Evolutionary conservation across 306 rosid species (phyloP).

Genomic region (Glycyrrhiza uralensis): DNA sequence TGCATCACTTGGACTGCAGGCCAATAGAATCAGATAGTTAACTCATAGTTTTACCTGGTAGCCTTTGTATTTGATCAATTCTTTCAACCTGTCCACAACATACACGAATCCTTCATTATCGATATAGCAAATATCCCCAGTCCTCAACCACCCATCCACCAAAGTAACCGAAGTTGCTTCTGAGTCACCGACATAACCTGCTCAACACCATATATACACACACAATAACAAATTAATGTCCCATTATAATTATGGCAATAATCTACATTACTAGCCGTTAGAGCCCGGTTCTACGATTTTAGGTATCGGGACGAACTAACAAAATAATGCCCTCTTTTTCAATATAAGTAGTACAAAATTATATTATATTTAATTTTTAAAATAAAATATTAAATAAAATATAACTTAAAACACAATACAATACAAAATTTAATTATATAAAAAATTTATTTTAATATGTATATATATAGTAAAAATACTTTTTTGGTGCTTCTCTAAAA

Average conservation of each 20-base stretch:
- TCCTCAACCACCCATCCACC: conserved; percentile 53
- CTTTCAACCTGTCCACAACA: conserved; percentile 58
- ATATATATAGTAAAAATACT: too few species aligned
- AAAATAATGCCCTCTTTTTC: too few species aligned
- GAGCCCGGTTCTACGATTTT: too few species aligned
- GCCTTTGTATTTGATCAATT: conserved; percentile 61
- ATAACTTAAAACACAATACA: too few species aligned
- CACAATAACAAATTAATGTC: background rate
- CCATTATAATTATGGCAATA: background rate
- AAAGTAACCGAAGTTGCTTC: conserved; percentile 39
- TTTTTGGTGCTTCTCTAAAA: too few species aligned
- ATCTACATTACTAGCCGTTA: background rate
- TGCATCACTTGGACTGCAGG: background rate
- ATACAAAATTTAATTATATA: too few species aligned
- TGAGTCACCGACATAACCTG: conserved; percentile 48
- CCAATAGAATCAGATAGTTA: background rate
- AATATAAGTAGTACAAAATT: too few species aligned
- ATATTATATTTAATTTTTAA: too few species aligned
- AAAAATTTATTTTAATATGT: too few species aligned
- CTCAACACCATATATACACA: background rate
- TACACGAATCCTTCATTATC: conserved; percentile 50
- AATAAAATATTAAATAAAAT: too few species aligned
- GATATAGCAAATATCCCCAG: conserved; percentile 52
- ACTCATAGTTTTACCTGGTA: conserved; percentile 46
- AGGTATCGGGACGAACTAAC: too few species aligned